Base-by-base conservation (phyloP, 352 stramenopile species). In the Globisporangium alternatum region DNA sequence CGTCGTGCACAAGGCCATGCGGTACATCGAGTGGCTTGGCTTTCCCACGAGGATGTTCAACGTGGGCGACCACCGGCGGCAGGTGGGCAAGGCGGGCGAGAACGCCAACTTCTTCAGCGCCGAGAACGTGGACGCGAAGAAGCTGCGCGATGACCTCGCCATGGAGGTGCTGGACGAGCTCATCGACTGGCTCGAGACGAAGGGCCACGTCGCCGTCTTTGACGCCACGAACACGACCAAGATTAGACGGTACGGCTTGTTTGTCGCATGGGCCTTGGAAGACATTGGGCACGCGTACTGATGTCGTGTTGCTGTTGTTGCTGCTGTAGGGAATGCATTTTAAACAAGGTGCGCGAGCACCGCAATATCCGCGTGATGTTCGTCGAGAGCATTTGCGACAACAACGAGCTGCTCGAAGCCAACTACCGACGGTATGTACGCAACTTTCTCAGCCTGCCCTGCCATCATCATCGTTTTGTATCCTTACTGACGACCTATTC, bases 161-260 rank as follows among this genome's bases (percentile, higher is more conserved):
- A 91, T 92, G 74, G 73, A 80, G 54, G 82, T 93, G 33, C 70
- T 97, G 19, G 78, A 93, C 31, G 88, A 97, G 30, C 88, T 98
- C 65, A 77, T 98, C 25, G 75, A 91, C 37, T 98, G 92, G 93
- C 72, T 98, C 8, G 89, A 98, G 52, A 75, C 72, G 8, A 79
- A 96, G 41, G 86, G 90, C 66, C 85, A 98, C 67, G 90, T 98
- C 51, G 95, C 83, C 1, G 92, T 98, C 62, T 98, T 98, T 68
- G 95, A 98, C 74, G 95, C 95, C 7, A 98, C 95, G 41, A 98
- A 98, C 74, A 98, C 92, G 9, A 98, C 95, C 22, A 91, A 93
- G 59, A 59, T 80, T 57, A 76, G 83, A 37, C 74, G 83, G 77
- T 69, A 41, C 47, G 54, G 2, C 2, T 3, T 37, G 17, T 13